Base-by-base conservation (phyloP, 148 eudicot species). In the Linanthus parryae region DNA sequence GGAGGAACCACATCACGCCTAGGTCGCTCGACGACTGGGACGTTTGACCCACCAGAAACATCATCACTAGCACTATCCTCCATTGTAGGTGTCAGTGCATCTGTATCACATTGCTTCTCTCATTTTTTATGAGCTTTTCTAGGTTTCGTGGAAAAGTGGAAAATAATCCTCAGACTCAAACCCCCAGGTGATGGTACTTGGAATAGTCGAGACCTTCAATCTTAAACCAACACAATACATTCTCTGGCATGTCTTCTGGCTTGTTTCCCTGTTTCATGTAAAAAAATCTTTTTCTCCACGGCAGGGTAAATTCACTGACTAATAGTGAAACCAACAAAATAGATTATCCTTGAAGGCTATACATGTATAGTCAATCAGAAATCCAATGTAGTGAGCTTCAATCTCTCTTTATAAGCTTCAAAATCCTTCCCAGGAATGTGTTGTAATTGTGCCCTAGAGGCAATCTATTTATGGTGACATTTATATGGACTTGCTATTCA, bases 311-410 rank as follows among this genome's bases (percentile, higher is more conserved):
- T 39, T 13, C 17, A 13, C 14, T 9, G n/a, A 44, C 7, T 31
- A 21, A 47, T 25, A 26, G 28, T 2, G n/a, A 0, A 4, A 26
- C 13, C 5, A 47, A 19, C n/a, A 14, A 1, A 14, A 24, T n/a
- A 10, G 27, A 27, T 48, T 28, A 48, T 2, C 8, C 2, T 25
- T 26, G 11, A 10, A 8, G 35, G 10, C 14, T 19, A 48, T 54
- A 89, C 97, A 87, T 90, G 97, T 58, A 90, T 73, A 25, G 97
- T 85, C 52, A 85, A 81, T 17, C 97, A 95, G 21, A 85, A 80
- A 74, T 90, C 97, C 67, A 90, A 71, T 45, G 80, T 70, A 64
- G 81, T 82, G 33, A 58, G 61, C 68, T 80, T 90, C 57, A 90
- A 58, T 65, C 95, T 73, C 56, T 80, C 90, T 54, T 76, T 81